Percentiles rank a stretch among this genome's conserved stretches.
phyloP scores from a whole-genome alignment of 139 green algal species.

The Asterochloris erici region DNA sequence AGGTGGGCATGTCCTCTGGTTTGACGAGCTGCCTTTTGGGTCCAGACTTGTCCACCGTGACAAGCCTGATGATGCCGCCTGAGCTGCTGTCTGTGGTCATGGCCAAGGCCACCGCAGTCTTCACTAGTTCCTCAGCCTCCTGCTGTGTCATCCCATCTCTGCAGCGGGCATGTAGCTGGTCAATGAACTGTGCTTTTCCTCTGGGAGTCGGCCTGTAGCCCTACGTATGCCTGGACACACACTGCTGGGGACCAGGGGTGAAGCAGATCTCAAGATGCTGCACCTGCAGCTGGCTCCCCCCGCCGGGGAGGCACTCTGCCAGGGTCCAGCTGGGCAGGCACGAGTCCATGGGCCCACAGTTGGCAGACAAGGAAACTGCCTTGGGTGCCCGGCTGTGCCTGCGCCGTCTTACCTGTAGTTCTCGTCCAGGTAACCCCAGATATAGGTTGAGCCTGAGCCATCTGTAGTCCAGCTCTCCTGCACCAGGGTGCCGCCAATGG shows the following conservation, averaged over 20 bases:
- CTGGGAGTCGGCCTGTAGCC: too few relatives aligned
- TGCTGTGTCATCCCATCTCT: constrained; percentile 73
- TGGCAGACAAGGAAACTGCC: neutral
- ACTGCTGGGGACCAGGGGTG: too few relatives aligned
- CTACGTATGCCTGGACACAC: too few relatives aligned
- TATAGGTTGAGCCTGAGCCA: constrained; percentile 85
- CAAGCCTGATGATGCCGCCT: constrained; percentile 75
- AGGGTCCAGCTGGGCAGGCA: too few relatives aligned
- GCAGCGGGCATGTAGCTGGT: neutral
- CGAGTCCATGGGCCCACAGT: too few relatives aligned
- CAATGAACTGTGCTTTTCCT: too few relatives aligned
- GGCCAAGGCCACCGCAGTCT: constrained; percentile 68
- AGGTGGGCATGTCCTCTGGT: constrained; percentile 32
- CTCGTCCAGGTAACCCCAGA: constrained; percentile 84
- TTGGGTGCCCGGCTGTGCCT: neutral
- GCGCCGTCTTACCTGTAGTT: constrained; percentile 54
- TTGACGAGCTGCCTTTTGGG: constrained; percentile 38
- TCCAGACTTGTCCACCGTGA: constrained; percentile 65
- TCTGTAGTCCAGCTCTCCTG: constrained; percentile 83
- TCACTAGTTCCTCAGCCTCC: constrained; percentile 76
- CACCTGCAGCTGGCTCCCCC: too few relatives aligned
- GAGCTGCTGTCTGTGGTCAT: constrained; percentile 78
- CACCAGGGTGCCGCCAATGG: constrained; percentile 82
- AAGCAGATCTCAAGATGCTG: too few relatives aligned
- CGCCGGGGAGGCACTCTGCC: too few relatives aligned